These are phyloP conservation scores for Picocystis sp. DNA, from an alignment of 163 green algal genomes.

Conservation along the genomic window DNA sequence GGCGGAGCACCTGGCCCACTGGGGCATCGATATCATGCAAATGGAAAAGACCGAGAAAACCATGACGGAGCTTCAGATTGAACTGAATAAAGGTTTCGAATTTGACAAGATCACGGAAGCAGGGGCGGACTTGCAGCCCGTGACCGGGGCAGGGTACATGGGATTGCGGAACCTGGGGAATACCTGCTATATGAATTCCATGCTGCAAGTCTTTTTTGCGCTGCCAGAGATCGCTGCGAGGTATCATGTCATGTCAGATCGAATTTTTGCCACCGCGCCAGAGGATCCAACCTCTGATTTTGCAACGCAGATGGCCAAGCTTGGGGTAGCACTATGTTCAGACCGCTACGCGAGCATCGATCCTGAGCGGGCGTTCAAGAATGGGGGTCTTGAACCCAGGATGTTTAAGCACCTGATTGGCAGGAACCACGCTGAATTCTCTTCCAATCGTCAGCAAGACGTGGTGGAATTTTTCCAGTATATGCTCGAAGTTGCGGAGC, in stretches of 20 bases:
- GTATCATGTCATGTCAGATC: slow-evolving; percentile 19
- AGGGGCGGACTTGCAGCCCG: slow-evolving; percentile 44
- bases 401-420: slow-evolving; percentile 69
- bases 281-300: slow-evolving; percentile 54
- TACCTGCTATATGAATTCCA: slow-evolving; percentile 94
- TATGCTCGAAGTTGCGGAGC: slow-evolving; percentile 64
- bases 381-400: slow-evolving; percentile 32
- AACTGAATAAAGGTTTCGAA: slow-evolving; percentile 80
- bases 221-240: slow-evolving; percentile 41
- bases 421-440: slow-evolving; percentile 77
- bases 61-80: slow-evolving; percentile 82
- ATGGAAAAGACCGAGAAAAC: slow-evolving; percentile 89
- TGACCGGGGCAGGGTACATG: slow-evolving; percentile 61
- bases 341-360: slow-evolving; percentile 8
- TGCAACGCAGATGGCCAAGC: slow-evolving; percentile 52
- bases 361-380: slow-evolving; percentile 6
- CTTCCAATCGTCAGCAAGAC: slow-evolving; percentile 69
- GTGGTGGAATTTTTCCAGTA: slow-evolving; percentile 80
- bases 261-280: slow-evolving; percentile 21
- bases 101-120: slow-evolving; percentile 83
- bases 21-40: slow-evolving; percentile 94
- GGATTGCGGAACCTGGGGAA: slow-evolving; percentile 95
- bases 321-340: slow-evolving; percentile 34
- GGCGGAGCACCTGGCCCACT: slow-evolving; percentile 76
- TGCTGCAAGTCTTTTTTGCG: slow-evolving; percentile 85